Evolutionary conservation across 2,329 filamentous ascomycete genomes (phyloP).

Genomic region (Colletotrichum theobromicola): DNA sequence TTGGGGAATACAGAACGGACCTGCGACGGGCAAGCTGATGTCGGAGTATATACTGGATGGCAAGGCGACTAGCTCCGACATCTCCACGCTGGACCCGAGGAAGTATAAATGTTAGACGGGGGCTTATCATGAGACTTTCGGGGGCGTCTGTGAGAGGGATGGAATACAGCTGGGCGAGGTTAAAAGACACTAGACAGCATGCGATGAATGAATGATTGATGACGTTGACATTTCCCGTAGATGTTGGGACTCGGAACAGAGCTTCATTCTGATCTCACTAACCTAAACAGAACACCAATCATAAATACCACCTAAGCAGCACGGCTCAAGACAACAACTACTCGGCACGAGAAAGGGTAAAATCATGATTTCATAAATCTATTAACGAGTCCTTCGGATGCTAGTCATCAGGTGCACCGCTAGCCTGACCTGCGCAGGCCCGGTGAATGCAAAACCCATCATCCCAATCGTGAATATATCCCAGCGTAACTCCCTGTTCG

Average conservation of each 20-base stretch:
- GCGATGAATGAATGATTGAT: neutral
- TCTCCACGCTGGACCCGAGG: conserved; percentile 71
- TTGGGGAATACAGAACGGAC: conserved; percentile 97
- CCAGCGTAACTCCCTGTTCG: neutral
- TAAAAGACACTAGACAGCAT: neutral
- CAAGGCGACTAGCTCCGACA: conserved; percentile 68
- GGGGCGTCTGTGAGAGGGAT: accelerated
- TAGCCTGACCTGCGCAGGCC: neutral
- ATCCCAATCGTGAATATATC: neutral
- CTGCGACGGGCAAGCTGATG: conserved; percentile 83
- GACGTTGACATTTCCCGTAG: neutral
- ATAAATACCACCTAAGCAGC: neutral
- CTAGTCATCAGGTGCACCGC: neutral
- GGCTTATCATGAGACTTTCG: neutral
- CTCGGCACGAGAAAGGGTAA: too few species aligned
- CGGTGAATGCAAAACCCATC: neutral
- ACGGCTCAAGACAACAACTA: accelerated
- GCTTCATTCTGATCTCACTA: neutral
- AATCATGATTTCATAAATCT: neutral
- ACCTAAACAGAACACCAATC: accelerated
- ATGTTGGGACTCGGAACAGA: neutral
- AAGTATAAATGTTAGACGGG: conserved; percentile 57
- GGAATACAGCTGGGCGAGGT: neutral
- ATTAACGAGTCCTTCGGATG: neutral
- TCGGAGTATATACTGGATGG: conserved; percentile 82